A percentile compares a stretch with the other conserved stretches of the same genome.
Evolutionary conservation across 352 stramenopile genomes (phyloP).

Genomic region (Plasmopara viticola): DNA sequence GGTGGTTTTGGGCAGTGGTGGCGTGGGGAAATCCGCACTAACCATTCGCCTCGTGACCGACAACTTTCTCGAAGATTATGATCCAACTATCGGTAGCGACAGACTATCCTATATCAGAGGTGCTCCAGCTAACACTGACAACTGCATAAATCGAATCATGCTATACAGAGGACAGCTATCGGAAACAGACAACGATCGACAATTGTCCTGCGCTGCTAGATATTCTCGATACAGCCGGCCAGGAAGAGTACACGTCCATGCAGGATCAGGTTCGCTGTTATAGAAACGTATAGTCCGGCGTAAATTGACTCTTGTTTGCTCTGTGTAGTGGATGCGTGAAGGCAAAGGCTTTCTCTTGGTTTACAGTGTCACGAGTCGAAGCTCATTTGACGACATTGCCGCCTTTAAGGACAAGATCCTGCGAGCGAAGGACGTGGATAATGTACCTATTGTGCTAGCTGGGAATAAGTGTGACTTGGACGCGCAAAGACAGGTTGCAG

Average conservation of each 20-base stretch:
- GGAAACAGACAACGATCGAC: constrained; percentile 87
- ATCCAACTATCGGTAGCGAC: constrained; percentile 83
- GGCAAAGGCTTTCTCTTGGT: constrained; percentile 88
- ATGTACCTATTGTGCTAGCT: constrained; percentile 82
- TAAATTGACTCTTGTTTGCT: neutral
- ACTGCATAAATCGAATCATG: neutral
- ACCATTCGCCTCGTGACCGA: constrained; percentile 89
- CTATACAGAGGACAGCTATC: constrained; percentile 86
- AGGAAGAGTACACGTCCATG: constrained; percentile 91
- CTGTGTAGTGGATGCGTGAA: constrained; percentile 84
- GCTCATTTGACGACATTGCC: constrained; percentile 86
- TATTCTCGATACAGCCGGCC: constrained; percentile 88
- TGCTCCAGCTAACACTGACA: neutral
- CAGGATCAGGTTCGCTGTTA: constrained; percentile 65
- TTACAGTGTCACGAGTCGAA: constrained; percentile 86
- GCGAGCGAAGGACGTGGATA: constrained; percentile 84
- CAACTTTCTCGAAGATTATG: constrained; percentile 91
- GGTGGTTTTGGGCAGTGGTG: constrained; percentile 86
- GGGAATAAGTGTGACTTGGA: constrained; percentile 87
- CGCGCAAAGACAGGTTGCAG: constrained; percentile 59
- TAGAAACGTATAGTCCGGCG: neutral
- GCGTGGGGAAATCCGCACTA: constrained; percentile 89
- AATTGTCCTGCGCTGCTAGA: constrained; percentile 76
- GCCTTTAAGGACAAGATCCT: constrained; percentile 89
- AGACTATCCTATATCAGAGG: neutral